Evolutionary conservation across 169 alveolate genomes (phyloP), one percentile per base, ranked within the genome.

Genomic region (Eimeria brunetti): DNA sequence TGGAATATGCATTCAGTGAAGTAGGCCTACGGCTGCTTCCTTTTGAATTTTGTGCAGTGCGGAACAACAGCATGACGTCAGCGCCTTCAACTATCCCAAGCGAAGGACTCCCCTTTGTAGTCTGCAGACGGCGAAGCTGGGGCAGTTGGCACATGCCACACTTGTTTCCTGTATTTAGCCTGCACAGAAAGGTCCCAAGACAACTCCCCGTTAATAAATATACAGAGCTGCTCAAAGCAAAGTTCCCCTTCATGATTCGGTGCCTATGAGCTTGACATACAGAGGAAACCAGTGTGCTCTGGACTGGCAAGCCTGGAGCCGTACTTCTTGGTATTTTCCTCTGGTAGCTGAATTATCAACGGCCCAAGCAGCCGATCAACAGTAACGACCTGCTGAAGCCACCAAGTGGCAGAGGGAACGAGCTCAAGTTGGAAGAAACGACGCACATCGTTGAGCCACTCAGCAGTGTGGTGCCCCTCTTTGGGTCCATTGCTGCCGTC

Each of bases 361-460:
- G 91, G 91, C 16, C 91, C 91, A 30, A 7, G 30, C 78, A 56
- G 8, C 46, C 78, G 41, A 11, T 85, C 51, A 6, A 85, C 80
- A 67, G 58, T 60, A 22, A 62, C 91, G 9, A 6, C 20, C 22
- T 81, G 91, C 80, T 85, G 91, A 18, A 85, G 91, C 91, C 91
- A 85, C 91, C 91, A 85, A 11, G 60, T 36, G 53, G 91, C 91
- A 20, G 91, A 41, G 30, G 91, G 91, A n/a, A 85, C 91, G 58
- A 60, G 60, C 27, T 85, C 91, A 33, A 56, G 14, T 60, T 85
- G 53, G n/a, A 56, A 60, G 91, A 85, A 85, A 46, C 91, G 91
- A 11, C 41, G 64, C 46, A 60, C 78, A 18, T 60, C 73, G 62
- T 20, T 38, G 27, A 85, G 30, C 56, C 78, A 18, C 80, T 33